A percentile compares a stretch with the other conserved stretches of the same genome.
phyloP scores from a whole-genome alignment of 75 land plant species.

The Sequoia sempervirens region DNA sequence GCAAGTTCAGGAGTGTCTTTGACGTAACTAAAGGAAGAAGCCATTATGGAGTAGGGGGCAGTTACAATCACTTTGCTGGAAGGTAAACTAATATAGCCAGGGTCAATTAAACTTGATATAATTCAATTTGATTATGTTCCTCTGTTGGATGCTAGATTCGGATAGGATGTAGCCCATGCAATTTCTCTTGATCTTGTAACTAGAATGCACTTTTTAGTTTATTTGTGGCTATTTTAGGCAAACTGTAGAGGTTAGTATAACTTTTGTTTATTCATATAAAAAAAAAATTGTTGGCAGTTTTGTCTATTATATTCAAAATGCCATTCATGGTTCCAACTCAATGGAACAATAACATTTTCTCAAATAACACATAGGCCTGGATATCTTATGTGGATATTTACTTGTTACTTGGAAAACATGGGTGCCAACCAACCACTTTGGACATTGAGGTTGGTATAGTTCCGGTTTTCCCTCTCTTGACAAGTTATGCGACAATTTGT shows the following conservation, averaged over 20 bases:
- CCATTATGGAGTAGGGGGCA: conserved; percentile 84
- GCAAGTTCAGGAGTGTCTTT: conserved; percentile 71
- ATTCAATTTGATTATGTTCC: background rate
- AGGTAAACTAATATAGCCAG: conserved; percentile 33
- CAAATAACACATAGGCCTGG: background rate
- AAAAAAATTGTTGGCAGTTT: background rate
- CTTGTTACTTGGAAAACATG: background rate
- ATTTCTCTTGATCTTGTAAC: background rate
- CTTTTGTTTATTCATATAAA: background rate
- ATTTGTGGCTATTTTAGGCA: background rate
- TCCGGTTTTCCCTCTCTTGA: background rate
- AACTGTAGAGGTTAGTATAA: background rate
- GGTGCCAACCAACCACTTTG: background rate
- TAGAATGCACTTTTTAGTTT: background rate
- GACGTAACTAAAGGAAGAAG: conserved; percentile 87
- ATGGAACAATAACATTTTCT: background rate
- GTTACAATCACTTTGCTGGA: conserved; percentile 90
- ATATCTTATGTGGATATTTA: background rate
- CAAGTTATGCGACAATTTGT: background rate
- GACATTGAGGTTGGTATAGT: background rate
- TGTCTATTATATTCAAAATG: background rate
- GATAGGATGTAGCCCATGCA: background rate
- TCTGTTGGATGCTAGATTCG: background rate
- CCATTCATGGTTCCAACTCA: background rate
- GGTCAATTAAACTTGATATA: background rate